Evolutionary conservation across 177 flowering plant species (phyloP), one percentile per base, ranked within the genome.

Genomic region (Vitis hybrid): DNA sequence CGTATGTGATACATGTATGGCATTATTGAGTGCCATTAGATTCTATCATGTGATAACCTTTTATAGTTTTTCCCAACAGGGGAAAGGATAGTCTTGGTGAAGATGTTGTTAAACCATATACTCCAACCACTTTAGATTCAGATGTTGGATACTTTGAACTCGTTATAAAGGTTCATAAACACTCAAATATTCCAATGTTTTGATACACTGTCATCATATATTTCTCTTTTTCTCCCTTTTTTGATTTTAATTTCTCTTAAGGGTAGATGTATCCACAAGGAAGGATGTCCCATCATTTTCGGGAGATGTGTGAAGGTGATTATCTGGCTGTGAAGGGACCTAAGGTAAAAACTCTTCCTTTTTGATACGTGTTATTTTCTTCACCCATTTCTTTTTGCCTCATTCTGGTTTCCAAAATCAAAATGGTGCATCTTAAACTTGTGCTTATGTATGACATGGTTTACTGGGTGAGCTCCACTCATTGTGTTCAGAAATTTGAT

Each of bases 221-320:
- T 11, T 9, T 57, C 2, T 67, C 52, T 52, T 18, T 65, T 57
- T 56, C 17, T 3, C 30, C 30, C 30, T 21, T 52, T n/a, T 58
- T 56, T 15, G 65, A 59, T 70, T n/a, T 26, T 17, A 65, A 8
- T 75, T 26, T 26, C 30, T 26, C 30, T 26, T 26, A 3, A 26
- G 30, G 30, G 30, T 26, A 92, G 96, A 92, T 92, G 97, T 92
- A 92, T 80, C 91, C 93, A 34, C 94, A 87, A 82, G 98, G 98
- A 83, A 82, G 94, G 78, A 93, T 93, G 97, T 91, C 97, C 3
- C 98, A 91, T 73, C 93, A 89, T 81, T 91, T 93, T 74, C 83
- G 94, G 15, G 91, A 93, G 75, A 82, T 93, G 98, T 77, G 77
- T 19, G 97, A 74, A 65, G 97, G 98, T 66, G 97, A 93, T 73